These are phyloP conservation scores for Fusarium gaditjirri DNA, from an alignment of 2,329 filamentous ascomycete genomes.

Conservation along the genomic window DNA sequence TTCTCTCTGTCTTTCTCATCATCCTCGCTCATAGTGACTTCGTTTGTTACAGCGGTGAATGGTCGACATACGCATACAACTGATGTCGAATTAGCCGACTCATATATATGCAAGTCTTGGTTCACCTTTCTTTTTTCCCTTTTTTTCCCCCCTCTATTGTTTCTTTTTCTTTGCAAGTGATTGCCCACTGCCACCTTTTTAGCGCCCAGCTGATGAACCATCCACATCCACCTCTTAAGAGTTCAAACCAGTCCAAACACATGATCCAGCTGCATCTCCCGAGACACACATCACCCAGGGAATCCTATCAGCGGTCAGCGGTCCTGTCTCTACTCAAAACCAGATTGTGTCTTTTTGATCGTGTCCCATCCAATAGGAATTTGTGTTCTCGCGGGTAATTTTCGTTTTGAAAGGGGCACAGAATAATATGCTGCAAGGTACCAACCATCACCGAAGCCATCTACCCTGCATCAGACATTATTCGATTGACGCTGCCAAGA, in stretches of 20 bases:
- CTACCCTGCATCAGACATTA: constrained; percentile 17
- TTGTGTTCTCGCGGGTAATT: not conserved
- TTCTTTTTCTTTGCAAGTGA: not conserved
- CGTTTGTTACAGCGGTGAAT: not conserved
- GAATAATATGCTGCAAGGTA: constrained; percentile 16
- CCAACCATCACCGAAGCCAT: not conserved
- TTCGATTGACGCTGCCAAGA: not conserved
- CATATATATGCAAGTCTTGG: not conserved
- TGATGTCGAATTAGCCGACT: not conserved
- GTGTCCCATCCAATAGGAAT: not conserved
- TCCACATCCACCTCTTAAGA: not conserved
- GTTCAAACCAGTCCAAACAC: not conserved
- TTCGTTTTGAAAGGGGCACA: not conserved
- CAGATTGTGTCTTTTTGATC: not conserved
- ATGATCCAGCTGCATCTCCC: constrained; percentile 18
- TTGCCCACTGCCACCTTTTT: not conserved
- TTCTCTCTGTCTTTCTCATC: not conserved
- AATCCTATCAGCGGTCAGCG: constrained; percentile 1
- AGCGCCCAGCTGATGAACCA: not conserved
- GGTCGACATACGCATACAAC: not conserved
- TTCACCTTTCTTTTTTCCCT: not conserved
- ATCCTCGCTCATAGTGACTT: not conserved
- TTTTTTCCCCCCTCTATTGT: not conserved
- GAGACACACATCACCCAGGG: constrained; percentile 13
- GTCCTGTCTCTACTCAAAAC: not conserved